Evolutionary conservation across 768 basidiomycete genomes (phyloP).

Genomic region (Leucocoprinus birnbaumii): DNA sequence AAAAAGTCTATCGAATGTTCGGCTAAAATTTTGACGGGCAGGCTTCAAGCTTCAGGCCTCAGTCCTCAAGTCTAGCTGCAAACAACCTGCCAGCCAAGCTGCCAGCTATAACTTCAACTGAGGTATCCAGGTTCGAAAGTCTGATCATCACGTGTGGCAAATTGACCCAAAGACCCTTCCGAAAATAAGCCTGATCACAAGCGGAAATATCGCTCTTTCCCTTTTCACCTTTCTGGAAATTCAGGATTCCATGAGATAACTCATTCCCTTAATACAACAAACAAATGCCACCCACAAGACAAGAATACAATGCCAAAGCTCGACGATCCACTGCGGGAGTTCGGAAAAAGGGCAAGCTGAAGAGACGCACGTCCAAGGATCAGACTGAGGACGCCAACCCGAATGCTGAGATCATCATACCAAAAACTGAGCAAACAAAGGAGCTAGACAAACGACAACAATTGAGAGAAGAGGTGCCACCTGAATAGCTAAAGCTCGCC

Average conservation of each 20-base stretch:
- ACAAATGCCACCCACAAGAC: conserved; percentile 20
- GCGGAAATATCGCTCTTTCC: not conserved
- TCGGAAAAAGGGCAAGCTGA: conserved; percentile 58
- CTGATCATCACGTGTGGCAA: too few relatives aligned
- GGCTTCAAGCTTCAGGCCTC: too few relatives aligned
- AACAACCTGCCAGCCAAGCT: too few relatives aligned
- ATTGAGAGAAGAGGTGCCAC: conserved; percentile 55
- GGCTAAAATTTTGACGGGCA: too few relatives aligned
- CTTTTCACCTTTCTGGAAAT: not conserved
- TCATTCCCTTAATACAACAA: too few relatives aligned
- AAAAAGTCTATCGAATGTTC: too few relatives aligned
- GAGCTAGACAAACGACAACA: conserved; percentile 57
- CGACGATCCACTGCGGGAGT: conserved; percentile 59
- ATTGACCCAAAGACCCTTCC: too few relatives aligned
- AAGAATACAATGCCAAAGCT: conserved; percentile 63
- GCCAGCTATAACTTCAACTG: too few relatives aligned
- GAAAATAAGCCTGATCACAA: too few relatives aligned
- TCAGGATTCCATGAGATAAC: not conserved
- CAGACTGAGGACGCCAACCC: conserved; percentile 36
- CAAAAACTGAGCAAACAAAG: conserved; percentile 59
- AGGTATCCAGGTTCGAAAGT: too few relatives aligned
- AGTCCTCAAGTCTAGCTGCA: too few relatives aligned
- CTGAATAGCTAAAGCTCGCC: too few relatives aligned
- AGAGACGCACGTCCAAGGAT: conserved; percentile 20
- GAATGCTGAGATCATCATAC: conserved; percentile 56